Base-by-base conservation (phyloP, 179 eudicot species). In the Patellifolia procumbens region DNA sequence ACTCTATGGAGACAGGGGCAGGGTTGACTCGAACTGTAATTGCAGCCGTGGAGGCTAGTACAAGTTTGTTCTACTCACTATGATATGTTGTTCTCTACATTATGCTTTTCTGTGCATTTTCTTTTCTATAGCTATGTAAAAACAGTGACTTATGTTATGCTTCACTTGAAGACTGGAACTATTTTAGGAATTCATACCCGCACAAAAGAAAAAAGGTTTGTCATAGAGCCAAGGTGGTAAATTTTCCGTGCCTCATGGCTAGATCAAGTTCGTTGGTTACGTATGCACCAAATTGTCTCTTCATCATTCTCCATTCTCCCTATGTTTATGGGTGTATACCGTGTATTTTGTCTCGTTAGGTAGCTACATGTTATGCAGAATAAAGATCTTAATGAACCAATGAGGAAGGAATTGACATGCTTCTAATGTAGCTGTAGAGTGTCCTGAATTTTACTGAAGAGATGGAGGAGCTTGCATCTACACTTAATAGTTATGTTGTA, bases 361-460 rank as follows among this genome's bases (percentile, higher is more conserved):
- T 95, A 91, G 65, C 83, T 95, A 55, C 76, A 87, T 75, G 88
- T 80, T 75, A 87, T 89, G 29, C 95, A 95, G 28, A 80, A 78
- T 55, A 91, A 90, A 84, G 87, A 91, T 76, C 84, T 90, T 68
- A 79, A 81, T 77, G 76, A 82, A 65, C 77, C 85, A 39, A 89
- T 89, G 82, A 88, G 87, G 99, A 95, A 82, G 99, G 99, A 81
- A 91, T 95, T 78, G 99, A 95, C 85, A 95, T 97, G 10, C 96
- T 95, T 80, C 79, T 95, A 69, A 93, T 95, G 96, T 91, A 93
- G 84, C 87, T 95, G 5, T 95, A 90, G 76, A 88, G 91, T 87
- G 87, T 93, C 73, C 80, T 91, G 70, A 90, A 93, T 80, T 76
- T 79, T 52, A 84, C 82, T 39, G 93, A 90, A 49, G 97, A 90